Evolutionary conservation across 192 early-diverging fungal species (phyloP).

Genomic region (Fimicolochytrium jonesii): DNA sequence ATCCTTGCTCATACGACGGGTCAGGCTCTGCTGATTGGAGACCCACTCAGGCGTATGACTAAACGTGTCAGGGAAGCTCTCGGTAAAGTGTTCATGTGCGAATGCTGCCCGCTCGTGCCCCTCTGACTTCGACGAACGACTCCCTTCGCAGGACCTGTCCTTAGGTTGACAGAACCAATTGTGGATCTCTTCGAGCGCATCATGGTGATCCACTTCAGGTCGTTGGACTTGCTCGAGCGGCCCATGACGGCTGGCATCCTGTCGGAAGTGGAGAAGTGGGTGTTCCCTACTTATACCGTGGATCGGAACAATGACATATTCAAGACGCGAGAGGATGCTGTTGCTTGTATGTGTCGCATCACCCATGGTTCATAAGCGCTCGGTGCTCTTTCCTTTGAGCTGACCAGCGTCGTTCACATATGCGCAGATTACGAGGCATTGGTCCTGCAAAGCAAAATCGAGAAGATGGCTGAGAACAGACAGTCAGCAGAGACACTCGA

Average conservation of each 20-base stretch:
- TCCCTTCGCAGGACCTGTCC: conserved; percentile 8
- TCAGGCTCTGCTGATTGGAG: conserved; percentile 10
- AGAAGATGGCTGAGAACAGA: not conserved
- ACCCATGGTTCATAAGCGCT: not conserved
- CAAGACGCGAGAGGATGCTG: not conserved
- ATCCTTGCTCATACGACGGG: conserved; percentile 3
- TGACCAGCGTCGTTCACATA: no score
- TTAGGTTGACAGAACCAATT: not conserved
- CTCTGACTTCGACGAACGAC: no score
- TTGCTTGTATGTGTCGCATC: not conserved
- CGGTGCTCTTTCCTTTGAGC: not conserved
- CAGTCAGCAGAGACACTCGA: not conserved
- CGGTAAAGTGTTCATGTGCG: conserved; percentile 1
- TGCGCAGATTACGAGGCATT: conserved; percentile 13
- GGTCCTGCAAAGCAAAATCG: conserved; percentile 12
- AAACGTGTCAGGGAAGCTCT: conserved; percentile 10
- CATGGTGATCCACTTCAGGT: conserved; percentile 22
- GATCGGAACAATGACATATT: conserved; percentile 9
- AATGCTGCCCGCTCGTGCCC: not conserved
- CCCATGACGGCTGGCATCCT: conserved; percentile 23
- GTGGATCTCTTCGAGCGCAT: conserved; percentile 18
- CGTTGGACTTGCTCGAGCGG: conserved; percentile 12
- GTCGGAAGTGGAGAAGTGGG: conserved; percentile 15
- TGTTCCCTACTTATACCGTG: conserved; percentile 8
- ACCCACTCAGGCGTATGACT: not conserved